Conservation (phyloP, 805 yeast genomes). For the Yarrowia sp. region DNA sequence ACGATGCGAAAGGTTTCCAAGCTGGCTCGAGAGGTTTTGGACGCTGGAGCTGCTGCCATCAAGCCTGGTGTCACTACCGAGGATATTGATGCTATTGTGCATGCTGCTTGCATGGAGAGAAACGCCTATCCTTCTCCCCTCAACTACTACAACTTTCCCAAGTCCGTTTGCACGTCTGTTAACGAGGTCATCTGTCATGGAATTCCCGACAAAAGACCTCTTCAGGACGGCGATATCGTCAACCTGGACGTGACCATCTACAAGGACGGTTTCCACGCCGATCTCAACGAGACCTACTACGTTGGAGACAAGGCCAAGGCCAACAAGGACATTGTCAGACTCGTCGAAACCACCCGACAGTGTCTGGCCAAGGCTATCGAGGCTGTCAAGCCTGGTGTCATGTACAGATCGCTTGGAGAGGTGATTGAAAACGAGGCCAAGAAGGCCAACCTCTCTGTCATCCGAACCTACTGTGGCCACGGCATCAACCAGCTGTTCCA, state of each 20-base stretch:
- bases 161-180: conserved; percentile 86
- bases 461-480: conserved; percentile 89
- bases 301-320: conserved; percentile 83
- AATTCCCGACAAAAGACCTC: conserved; percentile 83
- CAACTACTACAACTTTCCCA: conserved; percentile 91
- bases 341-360: conserved; percentile 90
- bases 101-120: conserved; percentile 81
- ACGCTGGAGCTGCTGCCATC: conserved; percentile 77
- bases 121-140: conserved; percentile 92
- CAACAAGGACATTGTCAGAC: conserved; percentile 77
- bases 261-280: conserved; percentile 88
- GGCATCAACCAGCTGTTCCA: conserved; percentile 88
- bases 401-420: conserved; percentile 83
- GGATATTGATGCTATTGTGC: conserved; percentile 81
- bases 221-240: conserved; percentile 91
- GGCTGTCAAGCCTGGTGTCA: conserved; percentile 83
- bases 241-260: conserved; percentile 85
- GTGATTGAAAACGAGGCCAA: conserved; percentile 83
- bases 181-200: conserved; percentile 98
- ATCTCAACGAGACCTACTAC: conserved; percentile 93
- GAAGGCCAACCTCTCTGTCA: conserved; percentile 76
- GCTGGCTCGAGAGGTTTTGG: conserved; percentile 83
- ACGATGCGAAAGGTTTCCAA: conserved; percentile 72
- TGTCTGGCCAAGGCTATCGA: conserved; percentile 79
- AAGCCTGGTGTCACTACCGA: conserved; percentile 92